Evolutionary conservation across 2,329 filamentous ascomycete genomes (phyloP), one percentile per base, ranked within the genome.

Genomic region (Verticillium tricorpus): DNA sequence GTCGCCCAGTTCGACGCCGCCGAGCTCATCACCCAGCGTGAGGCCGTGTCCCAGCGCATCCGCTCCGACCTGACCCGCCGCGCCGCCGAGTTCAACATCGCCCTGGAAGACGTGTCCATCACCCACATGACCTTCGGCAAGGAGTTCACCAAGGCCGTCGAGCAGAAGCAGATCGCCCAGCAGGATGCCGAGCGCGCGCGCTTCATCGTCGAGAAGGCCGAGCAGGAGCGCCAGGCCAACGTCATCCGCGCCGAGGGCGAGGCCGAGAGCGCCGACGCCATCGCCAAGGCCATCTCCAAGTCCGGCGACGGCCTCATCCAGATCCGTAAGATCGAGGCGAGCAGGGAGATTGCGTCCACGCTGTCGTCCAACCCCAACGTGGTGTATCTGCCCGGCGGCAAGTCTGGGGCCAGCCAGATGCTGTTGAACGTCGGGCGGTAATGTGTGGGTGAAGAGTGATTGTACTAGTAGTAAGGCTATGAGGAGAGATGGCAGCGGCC

Each of bases 61-160:
- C 93, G 92, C 64, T 85, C 85, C 69, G 95, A 99, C 76, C 88
- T 99, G 58, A 89, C 95, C 74, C 93, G 90, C 81, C 93, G 95
- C 72, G 95, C 95, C 57, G 82, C 89, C 72, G 95, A 99, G 78
- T 99, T 99, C 88, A 97, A 99, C 84, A 99, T 99, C 74, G 92
- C 93, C 32, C 91, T 99, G 60, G 95, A 99, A 80, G 95, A 99
- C 74, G 95, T 99, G 64, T 96, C 92, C 74, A 99, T 99, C 78
- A 99, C 95, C 65, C 95, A 99, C 85, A 99, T 99, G 95, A 99
- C 95, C 60, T 99, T 99, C 76, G 95, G 95, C 70, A 94, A 94
- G 78, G 95, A 99, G 80, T 99, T 99, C 84, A 99, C 95, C 64
- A 91, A 92, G 78, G 95, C 95, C 67, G 95, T 99, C 72, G 95